Base-by-base conservation (phyloP, 345 rosid genomes). In the Hibiscus mutabilis region DNA sequence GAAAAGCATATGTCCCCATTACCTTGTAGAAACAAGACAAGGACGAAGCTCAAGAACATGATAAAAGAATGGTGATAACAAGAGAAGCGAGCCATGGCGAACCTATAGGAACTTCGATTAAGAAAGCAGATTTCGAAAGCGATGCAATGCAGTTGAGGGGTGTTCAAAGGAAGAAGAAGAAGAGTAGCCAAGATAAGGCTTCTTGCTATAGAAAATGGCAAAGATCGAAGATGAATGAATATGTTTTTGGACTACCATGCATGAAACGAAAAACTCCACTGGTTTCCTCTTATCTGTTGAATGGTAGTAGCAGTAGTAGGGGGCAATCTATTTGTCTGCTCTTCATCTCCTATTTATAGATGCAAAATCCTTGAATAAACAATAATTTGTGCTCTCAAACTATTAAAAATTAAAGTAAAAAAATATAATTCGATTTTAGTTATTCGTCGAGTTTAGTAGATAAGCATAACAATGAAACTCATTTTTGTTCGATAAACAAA, bases 21-120 rank as follows among this genome's bases (percentile, higher is more conserved):
- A 51, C 56, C 86, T 85, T 74, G 27, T 10, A 70, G 73, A 72
- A 76, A 65, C 52, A 76, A 55, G 51, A 78, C 49, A 44, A 81
- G 44, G 55, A 75, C 9, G 33, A 74, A 53, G 64, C 60, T 52
- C 6, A 75, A 18, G 16, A 67, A 11, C 29, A 22, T 4, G 49
- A 14, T 7, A 40, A 9, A 70, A 37, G 33, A 74, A 72, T 65
- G 60, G 59, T 5, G 11, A 46, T 6, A 3, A 40, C 5, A 73
- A 21, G 46, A 62, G n/a, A 69, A 40, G 18, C 18, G 6, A 52
- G 73, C 81, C 81, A 74, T 78, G 81, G 14, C 1, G 8, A 42
- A 42, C 3, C 46, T 42, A 42, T 42, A 11, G 13, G 13, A 42
- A 42, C 46, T 42, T 42, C 46, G 14, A 42, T 10, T 42, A 37